Evolutionary conservation across 2,329 filamentous ascomycete species (phyloP).

Genomic region (Colletotrichum tropicale): DNA sequence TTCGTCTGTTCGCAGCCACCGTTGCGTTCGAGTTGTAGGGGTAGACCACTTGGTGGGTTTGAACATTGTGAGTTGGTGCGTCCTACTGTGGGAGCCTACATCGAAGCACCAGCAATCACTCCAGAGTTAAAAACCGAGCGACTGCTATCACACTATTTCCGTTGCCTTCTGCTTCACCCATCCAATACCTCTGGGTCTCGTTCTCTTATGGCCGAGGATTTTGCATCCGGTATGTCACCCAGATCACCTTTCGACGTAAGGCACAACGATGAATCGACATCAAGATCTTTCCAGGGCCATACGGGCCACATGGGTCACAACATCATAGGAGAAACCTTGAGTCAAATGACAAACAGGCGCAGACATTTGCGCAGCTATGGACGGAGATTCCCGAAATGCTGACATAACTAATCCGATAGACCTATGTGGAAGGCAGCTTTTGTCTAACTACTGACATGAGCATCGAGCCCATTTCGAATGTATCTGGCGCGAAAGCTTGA

Average conservation of each 20-base stretch:
- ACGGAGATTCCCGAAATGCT: not conserved
- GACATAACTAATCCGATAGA: not conserved
- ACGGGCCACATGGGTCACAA: not conserved
- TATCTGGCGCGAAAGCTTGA: not conserved
- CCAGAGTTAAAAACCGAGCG: too few relatives aligned
- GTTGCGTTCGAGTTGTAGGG: too few relatives aligned
- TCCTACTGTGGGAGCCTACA: too few relatives aligned
- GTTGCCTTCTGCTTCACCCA: too few relatives aligned
- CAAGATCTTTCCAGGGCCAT: not conserved
- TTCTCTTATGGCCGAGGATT: too few relatives aligned
- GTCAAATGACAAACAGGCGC: not conserved
- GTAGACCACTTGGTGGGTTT: too few relatives aligned
- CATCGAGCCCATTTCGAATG: not conserved
- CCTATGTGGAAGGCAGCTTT: not conserved
- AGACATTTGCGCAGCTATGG: not conserved
- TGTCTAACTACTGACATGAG: not conserved
- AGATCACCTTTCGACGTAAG: not conserved
- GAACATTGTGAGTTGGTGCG: too few relatives aligned
- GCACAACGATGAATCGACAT: not conserved
- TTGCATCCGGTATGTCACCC: too few relatives aligned
- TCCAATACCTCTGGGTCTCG: too few relatives aligned
- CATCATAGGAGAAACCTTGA: not conserved
- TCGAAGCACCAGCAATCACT: too few relatives aligned
- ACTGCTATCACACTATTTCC: too few relatives aligned
- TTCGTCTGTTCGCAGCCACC: too few relatives aligned